These are phyloP conservation scores for Trichosporon asahii DNA, from an alignment of 1,284 basidiomycete species.

Conservation along the genomic window DNA sequence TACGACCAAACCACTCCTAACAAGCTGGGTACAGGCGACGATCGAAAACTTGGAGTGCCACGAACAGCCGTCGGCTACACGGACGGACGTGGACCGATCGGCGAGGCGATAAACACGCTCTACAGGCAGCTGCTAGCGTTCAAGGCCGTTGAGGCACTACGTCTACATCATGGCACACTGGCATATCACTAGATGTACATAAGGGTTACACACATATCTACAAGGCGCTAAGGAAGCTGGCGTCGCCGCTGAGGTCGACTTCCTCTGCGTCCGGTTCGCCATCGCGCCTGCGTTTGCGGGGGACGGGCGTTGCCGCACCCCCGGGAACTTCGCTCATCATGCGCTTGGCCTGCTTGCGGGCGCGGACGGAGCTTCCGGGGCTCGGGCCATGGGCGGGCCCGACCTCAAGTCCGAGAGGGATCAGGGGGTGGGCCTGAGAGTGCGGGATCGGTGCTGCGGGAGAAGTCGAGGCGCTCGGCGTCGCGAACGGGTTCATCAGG, in stretches of 20 bases:
- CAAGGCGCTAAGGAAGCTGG: slow-evolving; percentile 23
- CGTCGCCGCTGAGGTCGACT: slow-evolving; percentile 23
- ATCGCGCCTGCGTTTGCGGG: slow-evolving; percentile 26
- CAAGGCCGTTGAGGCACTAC: too few species aligned
- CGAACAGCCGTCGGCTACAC: too few species aligned
- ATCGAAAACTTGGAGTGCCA: too few species aligned
- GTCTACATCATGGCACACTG: not conserved
- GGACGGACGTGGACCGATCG: too few species aligned
- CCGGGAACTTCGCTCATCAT: slow-evolving; percentile 37
- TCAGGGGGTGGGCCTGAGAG: slow-evolving; percentile 11
- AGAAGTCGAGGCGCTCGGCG: not conserved
- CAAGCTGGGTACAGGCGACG: too few species aligned
- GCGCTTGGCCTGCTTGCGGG: slow-evolving; percentile 41
- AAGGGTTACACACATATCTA: not conserved
- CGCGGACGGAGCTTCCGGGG: slow-evolving; percentile 35
- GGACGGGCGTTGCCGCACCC: slow-evolving; percentile 44
- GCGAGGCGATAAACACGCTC: too few species aligned
- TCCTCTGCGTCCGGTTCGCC: slow-evolving; percentile 4
- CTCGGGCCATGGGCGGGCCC: slow-evolving; percentile 12
- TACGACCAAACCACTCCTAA: too few species aligned
- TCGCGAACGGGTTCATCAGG: slow-evolving; percentile 22
- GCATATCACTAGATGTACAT: slow-evolving; percentile 10
- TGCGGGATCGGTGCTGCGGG: not conserved
- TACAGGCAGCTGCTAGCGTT: too few species aligned
- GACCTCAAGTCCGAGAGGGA: slow-evolving; percentile 15